Base-by-base conservation (phyloP, 1,284 basidiomycete genomes). In the Puccinia horiana region DNA sequence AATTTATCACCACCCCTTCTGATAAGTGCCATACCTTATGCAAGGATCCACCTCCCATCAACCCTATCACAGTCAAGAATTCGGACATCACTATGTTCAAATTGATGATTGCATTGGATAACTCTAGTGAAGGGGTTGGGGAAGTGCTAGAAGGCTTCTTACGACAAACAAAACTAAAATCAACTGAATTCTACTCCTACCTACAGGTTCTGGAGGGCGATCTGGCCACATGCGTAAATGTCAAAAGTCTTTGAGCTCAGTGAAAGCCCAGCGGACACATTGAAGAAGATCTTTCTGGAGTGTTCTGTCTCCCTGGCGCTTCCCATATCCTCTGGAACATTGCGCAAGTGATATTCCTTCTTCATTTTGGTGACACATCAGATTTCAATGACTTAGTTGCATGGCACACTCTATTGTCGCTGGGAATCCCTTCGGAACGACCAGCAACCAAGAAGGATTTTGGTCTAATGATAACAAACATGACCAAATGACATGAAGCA, bases 51-150 rank as follows among this genome's bases (percentile, higher is more conserved):
- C 74, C 74, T 14, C 54, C 35, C 5, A 61, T 76, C 26, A 14
- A 76, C 26, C 49, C 52, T 1, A 76, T 76, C 8, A 12, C 56
- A 2, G 32, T n/a, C 54, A 44, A 76, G 32, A 47, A 35, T 4
- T 37, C 56, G 0, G 42, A 76, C 8, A 63, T 76, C 29, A 44
- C 44, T 2, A 76, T 76, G 35, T n/a, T 76, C 56, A 76, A 65
- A 37, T 20, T 76, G 26, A 76, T 76, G 75, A 26, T 65, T 37
- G 75, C 75, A 44, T 76, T 58, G 8, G 75, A 76, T 18, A 61
- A 65, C 35, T 63, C 56, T 3, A 4, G 58, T 8, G 40, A 42
- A 2, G 40, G 58, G 1, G 58, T 76, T 37, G 32, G n/a, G 16
- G 49, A 75, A 12, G 56, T 75, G 12, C 35, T 75, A 1, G 52